phyloP scores from a whole-genome alignment of 163 green algal species.

The Dunaliella salina region DNA sequence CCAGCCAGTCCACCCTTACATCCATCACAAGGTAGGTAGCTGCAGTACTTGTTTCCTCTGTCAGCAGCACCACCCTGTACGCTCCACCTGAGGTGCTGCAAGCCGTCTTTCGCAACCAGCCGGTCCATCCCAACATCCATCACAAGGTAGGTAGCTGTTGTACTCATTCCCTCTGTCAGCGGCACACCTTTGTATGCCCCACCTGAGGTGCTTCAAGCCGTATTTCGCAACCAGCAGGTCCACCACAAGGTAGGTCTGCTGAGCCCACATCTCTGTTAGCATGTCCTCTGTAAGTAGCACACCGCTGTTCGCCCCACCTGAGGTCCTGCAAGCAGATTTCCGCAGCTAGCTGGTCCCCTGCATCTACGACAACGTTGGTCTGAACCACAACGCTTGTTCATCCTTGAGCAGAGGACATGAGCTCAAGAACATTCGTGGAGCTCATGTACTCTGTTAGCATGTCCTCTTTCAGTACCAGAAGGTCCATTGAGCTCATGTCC shows the following conservation, averaged over 20 bases:
- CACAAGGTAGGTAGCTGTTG: conserved; percentile 8
- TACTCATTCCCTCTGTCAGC: conserved; percentile 17
- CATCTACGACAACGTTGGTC: no score
- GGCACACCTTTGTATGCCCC: conserved; percentile 47
- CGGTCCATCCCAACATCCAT: background rate
- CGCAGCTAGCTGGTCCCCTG: no score
- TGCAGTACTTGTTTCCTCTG: conserved; percentile 15
- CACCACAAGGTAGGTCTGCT: background rate
- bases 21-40: no score
- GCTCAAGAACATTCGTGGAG: no score
- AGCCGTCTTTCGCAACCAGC: conserved; percentile 32
- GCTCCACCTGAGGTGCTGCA: conserved; percentile 45
- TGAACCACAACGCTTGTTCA: no score
- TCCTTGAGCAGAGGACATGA: no score
- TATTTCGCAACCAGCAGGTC: conserved; percentile 29
- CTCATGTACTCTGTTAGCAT: no score
- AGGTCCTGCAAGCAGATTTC: no score
- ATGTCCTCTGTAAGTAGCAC: no score
- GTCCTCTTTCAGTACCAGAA: no score
- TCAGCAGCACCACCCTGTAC: conserved; percentile 45
- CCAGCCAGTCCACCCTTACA: background rate
- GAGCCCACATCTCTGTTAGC: no score
- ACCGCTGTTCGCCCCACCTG: no score
- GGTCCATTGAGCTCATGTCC: conserved; percentile 14
- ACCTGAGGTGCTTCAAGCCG: conserved; percentile 42